Evolutionary conservation across 495 filamentous ascomycete genomes (phyloP), one percentile per base, ranked within the genome.

Genomic region (Aspergillus egyptiacus): DNA sequence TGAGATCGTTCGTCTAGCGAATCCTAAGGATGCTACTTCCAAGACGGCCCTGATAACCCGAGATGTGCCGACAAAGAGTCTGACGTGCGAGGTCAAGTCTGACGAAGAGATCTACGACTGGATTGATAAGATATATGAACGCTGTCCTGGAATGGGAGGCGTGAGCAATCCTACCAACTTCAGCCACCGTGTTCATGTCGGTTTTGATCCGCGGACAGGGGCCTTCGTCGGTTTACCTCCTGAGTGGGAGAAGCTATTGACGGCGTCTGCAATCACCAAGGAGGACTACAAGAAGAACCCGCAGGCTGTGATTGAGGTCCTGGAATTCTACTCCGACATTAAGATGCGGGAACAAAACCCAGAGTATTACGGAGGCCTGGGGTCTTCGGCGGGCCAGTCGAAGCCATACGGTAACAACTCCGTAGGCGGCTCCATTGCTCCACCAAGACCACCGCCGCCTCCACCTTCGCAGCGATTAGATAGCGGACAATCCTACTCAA

Each of bases 141-240:
- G 93, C 51, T 96, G 90, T 62, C 93, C 93, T 1, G 91, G 89
- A 38, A 95, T 96, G 89, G 90, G 93, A 37, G 93, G 93, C 50
- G 94, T 98, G 7, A 96, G 91, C 70, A 96, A 96, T 65, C 93
- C 93, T 3, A 96, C 94, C 45, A 95, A 96, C 66, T 97, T 98
- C 67, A 87, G 84, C 17, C 93, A 98, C 64, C 84, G 89, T 14
- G 89, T 98, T 25, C 93, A 98, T 63, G 93, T 98, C 55, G 94
- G 91, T 33, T 98, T 98, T 65, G 94, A 98, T 62, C 89, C 91
- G 18, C 79, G 85, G 31, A 91, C 87, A 9, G 94, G 94, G 19
- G 89, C 87, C 43, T 98, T 98, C 56, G 85, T 91, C 15, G 93
- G 94, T 15, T 68, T 98, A 45, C 93, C 93, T 2, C 81, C 87